Evolutionary conservation across 202 grass and related monocot species (phyloP), one percentile per base, ranked within the genome.

Genomic region (Tripidium arundinaceum): DNA sequence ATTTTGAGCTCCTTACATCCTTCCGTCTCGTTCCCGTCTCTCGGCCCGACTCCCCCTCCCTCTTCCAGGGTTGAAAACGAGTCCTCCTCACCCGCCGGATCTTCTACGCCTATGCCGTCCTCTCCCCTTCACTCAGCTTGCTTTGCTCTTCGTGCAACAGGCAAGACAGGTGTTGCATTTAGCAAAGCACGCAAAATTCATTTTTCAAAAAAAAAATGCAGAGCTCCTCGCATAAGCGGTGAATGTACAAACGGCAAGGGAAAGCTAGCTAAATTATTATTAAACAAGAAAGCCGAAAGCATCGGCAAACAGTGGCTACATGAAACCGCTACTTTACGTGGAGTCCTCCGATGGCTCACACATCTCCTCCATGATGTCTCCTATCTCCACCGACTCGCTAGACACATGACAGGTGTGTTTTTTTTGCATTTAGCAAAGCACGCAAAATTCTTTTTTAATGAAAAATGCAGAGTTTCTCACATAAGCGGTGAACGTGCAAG

Each of bases 21-120:
- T n/a, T 24, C 47, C 13, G 13, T 16, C 16, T 8, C 43, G n/a
- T n/a, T n/a, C n/a, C 43, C 31, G 31, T 2, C 31, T 33, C 31
- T 33, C 31, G 31, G 31, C 31, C 31, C 31, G 31, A 2, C 31
- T 45, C 42, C 43, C 45, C 14, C n/a, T n/a, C n/a, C 4, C 62
- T 37, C 65, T 80, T 71, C 43, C 61, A 27, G 62, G 72, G 77
- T 61, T 80, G 83, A 68, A 68, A 68, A 75, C 39, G 83, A 85
- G n/a, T n/a, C n/a, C n/a, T n/a, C n/a, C n/a, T n/a, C 1, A 2
- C 9, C 11, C 6, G 3, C 13, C 15, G 77, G 77, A 86, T 86
- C 84, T 80, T 86, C 69, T 85, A 77, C 47, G 76, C 74, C 42
- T 10, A 10, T 45, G 15, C 36, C 19, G 7, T 54, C 50, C 7